These are phyloP conservation scores for Salvia hispanica DNA, from an alignment of 257 asterid species.

Conservation along the genomic window DNA sequence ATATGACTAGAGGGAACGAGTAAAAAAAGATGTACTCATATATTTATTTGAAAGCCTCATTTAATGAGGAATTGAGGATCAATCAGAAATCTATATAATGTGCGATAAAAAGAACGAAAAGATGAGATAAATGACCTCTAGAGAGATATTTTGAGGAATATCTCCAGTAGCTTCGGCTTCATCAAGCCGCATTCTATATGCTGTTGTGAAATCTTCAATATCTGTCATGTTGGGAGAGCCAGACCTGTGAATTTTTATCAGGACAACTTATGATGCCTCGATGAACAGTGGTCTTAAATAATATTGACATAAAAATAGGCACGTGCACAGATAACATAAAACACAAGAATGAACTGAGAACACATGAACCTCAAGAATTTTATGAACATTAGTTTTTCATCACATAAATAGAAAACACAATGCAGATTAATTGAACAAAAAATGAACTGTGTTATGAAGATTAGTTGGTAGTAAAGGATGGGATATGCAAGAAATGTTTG, in stretches of 20 bases:
- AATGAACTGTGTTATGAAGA: background rate
- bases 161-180: slow-evolving; percentile 70
- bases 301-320: background rate
- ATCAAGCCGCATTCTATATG: slow-evolving; percentile 62
- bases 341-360: background rate
- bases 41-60: background rate
- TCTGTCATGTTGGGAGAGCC: slow-evolving; percentile 85
- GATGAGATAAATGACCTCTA: slow-evolving; percentile 59
- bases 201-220: slow-evolving; percentile 71
- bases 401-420: background rate
- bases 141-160: slow-evolving; percentile 58
- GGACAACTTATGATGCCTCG: background rate
- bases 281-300: background rate
- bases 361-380: no score
- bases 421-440: background rate
- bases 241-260: slow-evolving; percentile 55
- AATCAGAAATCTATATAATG: background rate
- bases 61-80: background rate
- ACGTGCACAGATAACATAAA: background rate
- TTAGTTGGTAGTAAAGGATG: background rate
- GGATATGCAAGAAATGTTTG: background rate
- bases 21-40: slow-evolving; percentile 1
- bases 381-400: background rate
- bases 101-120: background rate
- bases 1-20: background rate